Evolutionary conservation across 2,329 filamentous ascomycete species (phyloP).

Genomic region (Eutypa lata): DNA sequence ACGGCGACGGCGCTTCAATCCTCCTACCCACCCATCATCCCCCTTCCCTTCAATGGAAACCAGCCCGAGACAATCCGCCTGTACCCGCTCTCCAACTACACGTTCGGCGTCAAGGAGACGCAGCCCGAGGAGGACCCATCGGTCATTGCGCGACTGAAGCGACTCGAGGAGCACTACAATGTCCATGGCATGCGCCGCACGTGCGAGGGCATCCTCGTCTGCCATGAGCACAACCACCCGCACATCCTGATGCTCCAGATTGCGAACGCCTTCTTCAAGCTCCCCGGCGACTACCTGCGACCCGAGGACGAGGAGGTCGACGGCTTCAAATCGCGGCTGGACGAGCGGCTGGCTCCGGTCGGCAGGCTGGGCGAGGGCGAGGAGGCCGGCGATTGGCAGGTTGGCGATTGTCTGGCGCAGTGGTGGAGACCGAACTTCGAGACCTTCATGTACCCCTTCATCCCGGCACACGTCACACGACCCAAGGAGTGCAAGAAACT

Average conservation of each 20-base stretch:
- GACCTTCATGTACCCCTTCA: conserved; percentile 99
- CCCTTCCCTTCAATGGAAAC: conserved; percentile 80
- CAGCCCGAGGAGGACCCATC: conserved; percentile 98
- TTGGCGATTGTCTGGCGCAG: conserved; percentile 91
- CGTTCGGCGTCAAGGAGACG: conserved; percentile 96
- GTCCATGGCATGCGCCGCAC: conserved; percentile 94
- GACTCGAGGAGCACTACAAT: conserved; percentile 92
- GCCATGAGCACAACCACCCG: conserved; percentile 98
- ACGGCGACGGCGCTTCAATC: conserved; percentile 74
- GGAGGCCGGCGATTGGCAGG: conserved; percentile 83
- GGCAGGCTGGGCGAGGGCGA: conserved; percentile 81
- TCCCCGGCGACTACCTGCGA: conserved; percentile 91
- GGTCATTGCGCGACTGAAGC: conserved; percentile 85
- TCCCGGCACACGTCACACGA: conserved; percentile 90
- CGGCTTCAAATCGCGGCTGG: conserved; percentile 90
- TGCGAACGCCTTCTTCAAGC: conserved; percentile 98
- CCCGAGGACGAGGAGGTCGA: conserved; percentile 87
- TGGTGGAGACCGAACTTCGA: conserved; percentile 99
- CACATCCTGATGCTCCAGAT: conserved; percentile 99
- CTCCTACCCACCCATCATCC: conserved; percentile 72
- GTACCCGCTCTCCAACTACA: conserved; percentile 97
- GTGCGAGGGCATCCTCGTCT: conserved; percentile 94
- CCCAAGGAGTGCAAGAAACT: conserved; percentile 99
- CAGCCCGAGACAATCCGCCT: conserved; percentile 88
- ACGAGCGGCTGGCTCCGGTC: conserved; percentile 91